Evolutionary conservation across 1,284 basidiomycete genomes (phyloP).

Genomic region (Tilletia indica): DNA sequence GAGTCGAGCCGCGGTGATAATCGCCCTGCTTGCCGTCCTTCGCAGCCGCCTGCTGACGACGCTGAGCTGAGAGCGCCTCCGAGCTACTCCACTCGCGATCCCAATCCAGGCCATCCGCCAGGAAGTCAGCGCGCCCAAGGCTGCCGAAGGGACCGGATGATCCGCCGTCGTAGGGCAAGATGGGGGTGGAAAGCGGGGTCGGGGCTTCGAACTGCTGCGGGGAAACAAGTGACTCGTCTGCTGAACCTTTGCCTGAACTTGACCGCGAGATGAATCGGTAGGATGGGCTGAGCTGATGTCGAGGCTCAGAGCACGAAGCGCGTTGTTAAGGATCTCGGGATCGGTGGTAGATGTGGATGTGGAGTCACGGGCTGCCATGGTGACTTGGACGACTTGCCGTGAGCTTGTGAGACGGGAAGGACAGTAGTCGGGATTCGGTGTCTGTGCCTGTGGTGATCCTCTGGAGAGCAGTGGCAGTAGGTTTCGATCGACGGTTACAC

Average conservation of each 20-base stretch:
- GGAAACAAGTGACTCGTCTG: not conserved
- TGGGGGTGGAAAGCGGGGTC: not conserved
- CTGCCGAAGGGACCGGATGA: too few species aligned
- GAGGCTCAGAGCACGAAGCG: slow-evolving; percentile 6
- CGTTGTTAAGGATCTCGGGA: slow-evolving; percentile 11
- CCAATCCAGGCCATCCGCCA: too few species aligned
- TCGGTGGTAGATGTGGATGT: not conserved
- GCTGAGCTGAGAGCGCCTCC: too few species aligned
- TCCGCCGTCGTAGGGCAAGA: not conserved
- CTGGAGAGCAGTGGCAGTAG: not conserved
- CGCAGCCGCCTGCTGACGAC: too few species aligned
- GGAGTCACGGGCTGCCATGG: not conserved
- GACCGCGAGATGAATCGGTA: not conserved
- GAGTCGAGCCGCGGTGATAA: too few species aligned
- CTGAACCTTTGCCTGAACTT: not conserved
- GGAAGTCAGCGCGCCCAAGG: too few species aligned
- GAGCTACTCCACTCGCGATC: too few species aligned
- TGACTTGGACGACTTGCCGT: not conserved
- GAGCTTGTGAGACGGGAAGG: not conserved
- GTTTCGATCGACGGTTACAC: not conserved
- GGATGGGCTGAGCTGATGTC: not conserved
- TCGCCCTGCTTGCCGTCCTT: too few species aligned
- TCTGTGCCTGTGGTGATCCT: not conserved
- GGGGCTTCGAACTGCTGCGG: not conserved
- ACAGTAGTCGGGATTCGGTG: not conserved